phyloP scores from a whole-genome alignment of 2,329 filamentous ascomycete species.

The Escovopsis sp. region DNA sequence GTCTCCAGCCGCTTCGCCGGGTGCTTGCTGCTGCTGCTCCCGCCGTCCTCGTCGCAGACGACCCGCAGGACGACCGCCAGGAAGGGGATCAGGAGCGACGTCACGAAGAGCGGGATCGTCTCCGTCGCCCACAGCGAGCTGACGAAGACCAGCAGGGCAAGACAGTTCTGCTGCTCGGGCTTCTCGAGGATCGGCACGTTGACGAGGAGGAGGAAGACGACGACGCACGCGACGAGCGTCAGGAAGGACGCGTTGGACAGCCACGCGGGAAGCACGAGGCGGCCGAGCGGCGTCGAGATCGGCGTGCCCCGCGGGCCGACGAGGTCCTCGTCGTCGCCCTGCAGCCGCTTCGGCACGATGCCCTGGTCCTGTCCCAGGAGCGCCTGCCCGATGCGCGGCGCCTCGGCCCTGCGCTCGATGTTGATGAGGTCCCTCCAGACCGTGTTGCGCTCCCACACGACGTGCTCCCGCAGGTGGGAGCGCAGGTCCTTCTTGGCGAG shows the following conservation, averaged over 20 bases:
- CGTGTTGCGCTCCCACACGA: slow-evolving; percentile 97
- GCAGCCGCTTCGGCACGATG: slow-evolving; percentile 51
- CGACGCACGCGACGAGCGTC: slow-evolving; percentile 54
- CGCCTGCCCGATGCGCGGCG: slow-evolving; percentile 76
- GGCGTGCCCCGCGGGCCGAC: slow-evolving; percentile 47
- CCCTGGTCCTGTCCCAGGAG: slow-evolving; percentile 63
- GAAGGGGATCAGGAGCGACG: slow-evolving; percentile 85
- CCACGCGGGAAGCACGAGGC: slow-evolving; percentile 63
- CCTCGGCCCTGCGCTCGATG: slow-evolving; percentile 88
- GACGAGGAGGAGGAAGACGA: slow-evolving; percentile 60
- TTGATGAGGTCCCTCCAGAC: slow-evolving; percentile 99
- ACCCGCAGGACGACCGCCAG: slow-evolving; percentile 77
- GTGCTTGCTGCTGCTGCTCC: slow-evolving; percentile 32
- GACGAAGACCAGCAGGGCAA: slow-evolving; percentile 86
- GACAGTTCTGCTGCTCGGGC: slow-evolving; percentile 86
- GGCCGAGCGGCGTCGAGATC: slow-evolving; percentile 65
- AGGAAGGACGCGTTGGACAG: slow-evolving; percentile 70
- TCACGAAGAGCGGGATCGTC: slow-evolving; percentile 94
- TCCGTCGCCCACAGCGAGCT: slow-evolving; percentile 94
- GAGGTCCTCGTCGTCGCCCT: slow-evolving; percentile 73
- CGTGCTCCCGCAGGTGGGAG: slow-evolving; percentile 84
- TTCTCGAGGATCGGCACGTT: slow-evolving; percentile 68
- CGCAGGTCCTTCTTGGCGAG: slow-evolving; percentile 73
- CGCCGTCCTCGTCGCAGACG: slow-evolving; percentile 55
- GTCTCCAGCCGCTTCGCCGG: slow-evolving; percentile 52